Percentiles rank a stretch among this genome's conserved stretches.
Conservation (phyloP, 2,329 filamentous ascomycete genomes). For the Aspergillus sp. region DNA sequence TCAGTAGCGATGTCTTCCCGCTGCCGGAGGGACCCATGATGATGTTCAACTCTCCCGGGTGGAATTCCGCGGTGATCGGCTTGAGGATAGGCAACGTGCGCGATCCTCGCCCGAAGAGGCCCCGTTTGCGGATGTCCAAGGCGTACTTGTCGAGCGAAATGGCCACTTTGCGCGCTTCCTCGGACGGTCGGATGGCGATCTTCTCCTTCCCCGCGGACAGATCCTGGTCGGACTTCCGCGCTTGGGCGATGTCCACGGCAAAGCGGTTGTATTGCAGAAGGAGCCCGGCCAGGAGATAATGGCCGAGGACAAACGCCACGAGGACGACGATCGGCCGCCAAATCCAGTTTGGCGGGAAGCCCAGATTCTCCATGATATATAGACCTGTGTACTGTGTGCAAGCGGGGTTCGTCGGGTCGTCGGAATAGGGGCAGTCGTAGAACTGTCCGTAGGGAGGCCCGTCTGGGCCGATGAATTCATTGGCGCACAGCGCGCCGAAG, state of each 20-base stretch:
- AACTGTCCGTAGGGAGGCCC: constrained; percentile 55
- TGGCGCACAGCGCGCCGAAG: constrained; percentile 68
- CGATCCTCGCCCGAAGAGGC: constrained; percentile 47
- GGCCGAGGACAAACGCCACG: constrained; percentile 62
- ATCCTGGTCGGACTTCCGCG: constrained; percentile 59
- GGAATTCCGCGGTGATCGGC: constrained; percentile 65
- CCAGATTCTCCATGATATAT: constrained; percentile 68
- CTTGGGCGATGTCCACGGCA: constrained; percentile 68
- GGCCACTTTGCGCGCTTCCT: constrained; percentile 60
- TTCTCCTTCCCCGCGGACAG: constrained; percentile 70
- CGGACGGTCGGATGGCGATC: constrained; percentile 55
- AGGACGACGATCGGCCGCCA: constrained; percentile 64
- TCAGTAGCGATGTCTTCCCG: constrained; percentile 73
- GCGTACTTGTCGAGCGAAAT: constrained; percentile 65
- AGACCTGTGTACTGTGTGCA: constrained; percentile 68
- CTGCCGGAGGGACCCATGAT: constrained; percentile 80
- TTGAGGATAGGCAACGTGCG: constrained; percentile 56
- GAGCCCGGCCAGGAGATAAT: constrained; percentile 60
- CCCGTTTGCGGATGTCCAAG: constrained; percentile 63
- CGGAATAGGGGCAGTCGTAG: constrained; percentile 67
- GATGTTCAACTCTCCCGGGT: constrained; percentile 67
- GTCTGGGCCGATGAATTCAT: constrained; percentile 60
- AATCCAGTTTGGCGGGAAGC: constrained; percentile 67
- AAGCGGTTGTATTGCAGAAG: constrained; percentile 64
- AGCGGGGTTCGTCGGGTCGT: constrained; percentile 61